Evolutionary conservation across 192 early-diverging fungal genomes (phyloP).

Genomic region (Backusella macrospora): DNA sequence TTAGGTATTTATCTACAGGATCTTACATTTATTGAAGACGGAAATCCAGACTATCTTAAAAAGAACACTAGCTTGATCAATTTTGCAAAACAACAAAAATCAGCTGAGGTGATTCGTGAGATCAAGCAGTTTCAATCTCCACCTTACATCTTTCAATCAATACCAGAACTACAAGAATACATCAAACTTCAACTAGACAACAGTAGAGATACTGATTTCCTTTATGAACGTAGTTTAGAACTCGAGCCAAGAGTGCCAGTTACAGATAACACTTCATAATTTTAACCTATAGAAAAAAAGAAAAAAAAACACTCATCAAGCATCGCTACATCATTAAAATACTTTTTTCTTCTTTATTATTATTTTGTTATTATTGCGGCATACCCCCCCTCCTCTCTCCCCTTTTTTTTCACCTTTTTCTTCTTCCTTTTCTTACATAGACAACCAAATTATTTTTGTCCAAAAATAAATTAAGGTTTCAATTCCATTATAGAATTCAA

Average conservation of each 20-base stretch:
- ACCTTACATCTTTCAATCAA: constrained; percentile 73
- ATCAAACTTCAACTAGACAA: constrained; percentile 71
- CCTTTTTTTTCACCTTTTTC: too few species aligned
- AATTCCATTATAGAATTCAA: too few species aligned
- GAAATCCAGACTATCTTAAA: constrained; percentile 72
- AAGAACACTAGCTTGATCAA: constrained; percentile 77
- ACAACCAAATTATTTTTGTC: too few species aligned
- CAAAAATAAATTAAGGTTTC: too few species aligned
- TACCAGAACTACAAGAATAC: constrained; percentile 84
- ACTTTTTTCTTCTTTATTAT: neutral
- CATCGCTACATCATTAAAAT: too few species aligned
- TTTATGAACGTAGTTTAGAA: constrained; percentile 76
- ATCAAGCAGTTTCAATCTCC: constrained; percentile 91
- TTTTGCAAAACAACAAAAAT: constrained; percentile 87
- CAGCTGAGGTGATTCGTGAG: constrained; percentile 87
- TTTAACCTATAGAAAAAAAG: too few species aligned
- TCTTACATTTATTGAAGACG: constrained; percentile 84
- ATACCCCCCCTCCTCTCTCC: too few species aligned
- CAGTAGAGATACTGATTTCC: constrained; percentile 67
- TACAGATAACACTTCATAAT: constrained; percentile 3
- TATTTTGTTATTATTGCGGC: neutral
- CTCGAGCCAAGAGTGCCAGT: constrained; percentile 70
- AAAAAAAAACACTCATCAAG: too few species aligned
- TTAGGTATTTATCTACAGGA: constrained; percentile 82
- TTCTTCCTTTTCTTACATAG: neutral